phyloP scores from a whole-genome alignment of 371 early-diverging fungal genomes.

The Sporodiniella umbellata region DNA sequence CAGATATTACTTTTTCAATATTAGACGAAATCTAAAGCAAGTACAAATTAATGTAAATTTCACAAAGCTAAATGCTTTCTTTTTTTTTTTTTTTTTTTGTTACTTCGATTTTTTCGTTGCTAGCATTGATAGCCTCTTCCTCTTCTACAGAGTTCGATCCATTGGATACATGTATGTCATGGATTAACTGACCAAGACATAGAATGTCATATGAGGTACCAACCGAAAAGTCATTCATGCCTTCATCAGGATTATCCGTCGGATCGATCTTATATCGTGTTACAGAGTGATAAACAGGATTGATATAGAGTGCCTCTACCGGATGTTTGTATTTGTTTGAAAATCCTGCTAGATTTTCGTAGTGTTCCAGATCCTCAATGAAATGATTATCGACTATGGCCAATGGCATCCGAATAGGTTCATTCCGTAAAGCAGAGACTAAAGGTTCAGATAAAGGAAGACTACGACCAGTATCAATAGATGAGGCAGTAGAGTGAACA shows the following conservation, averaged over 20 bases:
- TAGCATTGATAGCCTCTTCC: slow-evolving; percentile 2
- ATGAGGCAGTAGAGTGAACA: slow-evolving; percentile 43
- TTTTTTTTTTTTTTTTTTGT: slow-evolving; percentile 11
- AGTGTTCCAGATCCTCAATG: slow-evolving; percentile 54
- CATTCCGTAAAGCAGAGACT: slow-evolving; percentile 41
- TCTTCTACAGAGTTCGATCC: slow-evolving; percentile 33
- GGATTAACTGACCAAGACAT: slow-evolving; percentile 52
- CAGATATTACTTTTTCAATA: slow-evolving; percentile 28
- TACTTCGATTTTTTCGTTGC: slow-evolving; percentile 9
- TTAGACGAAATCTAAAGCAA: background rate
- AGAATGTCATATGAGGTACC: slow-evolving; percentile 55
- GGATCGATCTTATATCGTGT: slow-evolving; percentile 33
- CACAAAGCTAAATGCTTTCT: background rate
- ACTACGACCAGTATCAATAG: slow-evolving; percentile 37
- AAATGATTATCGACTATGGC: slow-evolving; percentile 45
- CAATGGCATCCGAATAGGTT: slow-evolving; percentile 50
- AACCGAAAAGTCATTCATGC: slow-evolving; percentile 17
- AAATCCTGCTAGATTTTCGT: slow-evolving; percentile 54
- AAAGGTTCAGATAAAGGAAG: slow-evolving; percentile 22
- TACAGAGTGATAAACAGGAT: slow-evolving; percentile 25
- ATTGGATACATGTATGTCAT: slow-evolving; percentile 44
- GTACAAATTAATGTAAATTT: too few relatives aligned
- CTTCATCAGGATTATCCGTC: background rate
- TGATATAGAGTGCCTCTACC: slow-evolving; percentile 19
- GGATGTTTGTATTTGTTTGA: slow-evolving; percentile 46